Conservation (phyloP, 768 basidiomycete genomes). For the Pulveroboletus sp. region DNA sequence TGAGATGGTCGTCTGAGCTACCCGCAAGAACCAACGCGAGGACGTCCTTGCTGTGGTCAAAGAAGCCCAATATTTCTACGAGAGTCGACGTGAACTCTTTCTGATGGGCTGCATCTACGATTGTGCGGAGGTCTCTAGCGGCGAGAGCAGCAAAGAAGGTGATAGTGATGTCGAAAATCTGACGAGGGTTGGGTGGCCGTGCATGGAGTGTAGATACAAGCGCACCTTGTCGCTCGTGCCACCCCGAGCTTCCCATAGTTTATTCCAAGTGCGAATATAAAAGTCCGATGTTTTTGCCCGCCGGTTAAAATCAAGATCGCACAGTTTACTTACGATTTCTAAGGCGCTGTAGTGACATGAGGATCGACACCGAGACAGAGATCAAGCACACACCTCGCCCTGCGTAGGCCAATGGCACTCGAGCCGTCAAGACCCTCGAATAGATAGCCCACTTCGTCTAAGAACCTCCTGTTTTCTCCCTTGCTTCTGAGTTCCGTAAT, state of each 20-base stretch:
- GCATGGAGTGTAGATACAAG: constrained; percentile 15
- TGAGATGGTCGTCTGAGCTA: constrained; percentile 43
- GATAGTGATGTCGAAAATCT: constrained; percentile 67
- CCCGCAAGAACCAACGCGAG: constrained; percentile 41
- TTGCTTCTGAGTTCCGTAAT: constrained; percentile 79
- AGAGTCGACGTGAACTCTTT: constrained; percentile 40
- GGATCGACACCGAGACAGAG: not conserved
- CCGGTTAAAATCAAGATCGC: constrained; percentile 71
- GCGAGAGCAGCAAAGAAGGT: constrained; percentile 61
- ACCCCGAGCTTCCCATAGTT: constrained; percentile 55
- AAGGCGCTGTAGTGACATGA: constrained; percentile 50
- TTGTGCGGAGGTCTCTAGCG: constrained; percentile 53
- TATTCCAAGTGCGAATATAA: constrained; percentile 64
- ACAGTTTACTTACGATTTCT: constrained; percentile 73
- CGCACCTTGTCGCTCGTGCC: constrained; percentile 59
- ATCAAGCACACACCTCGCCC: constrained; percentile 54
- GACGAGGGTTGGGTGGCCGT: not conserved
- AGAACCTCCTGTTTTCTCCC: constrained; percentile 75
- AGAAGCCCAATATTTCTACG: constrained; percentile 38
- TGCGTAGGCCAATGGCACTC: constrained; percentile 52
- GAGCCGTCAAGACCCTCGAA: constrained; percentile 71
- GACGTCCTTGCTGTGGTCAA: constrained; percentile 42
- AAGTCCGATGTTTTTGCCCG: constrained; percentile 80
- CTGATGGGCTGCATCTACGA: constrained; percentile 50
- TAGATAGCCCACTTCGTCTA: constrained; percentile 83